These are phyloP conservation scores for Inonotus hispidus DNA, from an alignment of 1,284 basidiomycete genomes.

Conservation along the genomic window DNA sequence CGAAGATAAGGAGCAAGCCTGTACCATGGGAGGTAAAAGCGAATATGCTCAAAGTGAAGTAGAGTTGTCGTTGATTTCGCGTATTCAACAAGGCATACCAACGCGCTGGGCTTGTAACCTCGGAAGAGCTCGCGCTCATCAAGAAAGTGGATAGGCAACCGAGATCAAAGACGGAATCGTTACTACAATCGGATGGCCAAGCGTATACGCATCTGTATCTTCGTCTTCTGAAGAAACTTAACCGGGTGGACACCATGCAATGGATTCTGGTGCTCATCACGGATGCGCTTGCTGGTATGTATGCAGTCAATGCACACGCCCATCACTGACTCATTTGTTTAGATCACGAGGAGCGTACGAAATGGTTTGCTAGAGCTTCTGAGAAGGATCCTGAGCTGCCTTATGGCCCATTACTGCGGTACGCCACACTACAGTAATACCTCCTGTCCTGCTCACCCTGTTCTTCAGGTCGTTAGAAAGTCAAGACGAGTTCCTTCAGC, in stretches of 20 bases:
- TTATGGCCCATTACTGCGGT: slow-evolving; percentile 82
- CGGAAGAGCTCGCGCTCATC: slow-evolving; percentile 86
- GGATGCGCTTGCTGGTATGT: slow-evolving; percentile 79
- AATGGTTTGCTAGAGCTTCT: slow-evolving; percentile 58
- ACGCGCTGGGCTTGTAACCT: slow-evolving; percentile 85
- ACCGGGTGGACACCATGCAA: slow-evolving; percentile 91
- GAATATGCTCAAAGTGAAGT: not conserved
- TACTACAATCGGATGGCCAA: slow-evolving; percentile 74
- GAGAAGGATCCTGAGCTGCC: slow-evolving; percentile 75
- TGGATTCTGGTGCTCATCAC: slow-evolving; percentile 88
- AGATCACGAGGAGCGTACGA: slow-evolving; percentile 79
- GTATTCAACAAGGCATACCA: slow-evolving; percentile 73
- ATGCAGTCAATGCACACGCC: not conserved
- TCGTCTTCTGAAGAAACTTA: slow-evolving; percentile 87
- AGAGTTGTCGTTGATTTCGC: not conserved
- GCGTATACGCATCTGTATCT: slow-evolving; percentile 89
- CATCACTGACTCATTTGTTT: slow-evolving; percentile 1
- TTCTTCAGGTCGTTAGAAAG: slow-evolving; percentile 67
- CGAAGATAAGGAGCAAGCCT: slow-evolving; percentile 84
- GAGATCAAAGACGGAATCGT: slow-evolving; percentile 63
- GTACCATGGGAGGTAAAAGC: slow-evolving; percentile 90
- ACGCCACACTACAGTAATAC: slow-evolving; percentile 20
- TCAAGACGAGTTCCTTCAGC: slow-evolving; percentile 89
- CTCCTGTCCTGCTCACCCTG: slow-evolving; percentile 12
- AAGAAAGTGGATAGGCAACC: slow-evolving; percentile 86